Conservation (phyloP, 768 basidiomycete genomes). For the Pisolithus sp. region DNA sequence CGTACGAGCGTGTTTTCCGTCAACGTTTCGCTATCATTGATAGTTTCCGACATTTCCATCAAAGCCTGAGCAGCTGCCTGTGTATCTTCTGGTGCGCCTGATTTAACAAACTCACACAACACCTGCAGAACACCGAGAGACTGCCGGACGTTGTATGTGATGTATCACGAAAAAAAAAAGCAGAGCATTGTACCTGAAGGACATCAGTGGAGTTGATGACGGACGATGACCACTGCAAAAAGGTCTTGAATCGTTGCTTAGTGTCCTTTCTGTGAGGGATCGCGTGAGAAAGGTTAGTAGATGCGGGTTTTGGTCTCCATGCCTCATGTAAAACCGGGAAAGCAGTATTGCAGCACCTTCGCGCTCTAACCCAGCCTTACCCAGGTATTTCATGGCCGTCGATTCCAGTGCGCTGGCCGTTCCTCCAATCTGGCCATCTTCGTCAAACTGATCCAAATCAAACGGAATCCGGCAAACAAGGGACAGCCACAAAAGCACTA, state of each 20-base stretch:
- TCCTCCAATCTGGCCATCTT: conserved; percentile 40
- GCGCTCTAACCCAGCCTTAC: conserved; percentile 74
- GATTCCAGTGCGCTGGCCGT: conserved; percentile 55
- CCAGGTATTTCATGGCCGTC: conserved; percentile 51
- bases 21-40: conserved; percentile 38
- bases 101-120: conserved; percentile 64
- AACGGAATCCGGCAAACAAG: conserved; percentile 94
- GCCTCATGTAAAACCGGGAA: conserved; percentile 77
- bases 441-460: conserved; percentile 80
- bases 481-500: conserved; percentile 87
- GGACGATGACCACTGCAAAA: conserved; percentile 44
- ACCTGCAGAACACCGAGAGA: conserved; percentile 63
- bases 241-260: conserved; percentile 39
- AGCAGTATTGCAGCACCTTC: conserved; percentile 79
- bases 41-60: conserved; percentile 36
- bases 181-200: conserved; percentile 41
- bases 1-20: conserved; percentile 59
- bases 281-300: conserved; percentile 6
- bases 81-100: conserved; percentile 50
- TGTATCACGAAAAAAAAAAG: background rate
- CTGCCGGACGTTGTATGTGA: conserved; percentile 31
- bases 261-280: conserved; percentile 50
- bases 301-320: conserved; percentile 13
- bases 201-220: conserved; percentile 36
- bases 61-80: conserved; percentile 38